phyloP scores from a whole-genome alignment of 768 basidiomycete species.

The Serendipita indica region DNA sequence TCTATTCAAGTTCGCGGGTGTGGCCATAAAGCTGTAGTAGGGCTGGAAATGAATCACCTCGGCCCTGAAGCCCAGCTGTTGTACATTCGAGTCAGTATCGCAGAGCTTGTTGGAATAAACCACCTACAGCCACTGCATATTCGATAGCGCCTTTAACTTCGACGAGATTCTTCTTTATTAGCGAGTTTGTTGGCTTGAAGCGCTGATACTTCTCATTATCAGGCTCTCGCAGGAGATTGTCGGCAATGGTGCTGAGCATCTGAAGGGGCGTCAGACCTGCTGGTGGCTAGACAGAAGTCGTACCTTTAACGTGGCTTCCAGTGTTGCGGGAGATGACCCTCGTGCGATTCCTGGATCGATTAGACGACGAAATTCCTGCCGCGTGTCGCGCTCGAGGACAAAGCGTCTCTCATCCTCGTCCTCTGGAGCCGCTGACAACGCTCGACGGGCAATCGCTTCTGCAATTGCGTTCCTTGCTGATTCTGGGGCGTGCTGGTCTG shows the following conservation, averaged over 20 bases:
- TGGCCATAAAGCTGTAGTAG: conserved; percentile 45
- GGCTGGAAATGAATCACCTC: conserved; percentile 61
- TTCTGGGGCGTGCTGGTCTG: not conserved
- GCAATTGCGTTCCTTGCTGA: not conserved
- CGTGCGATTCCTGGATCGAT: conserved; percentile 67
- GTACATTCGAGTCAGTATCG: conserved; percentile 8
- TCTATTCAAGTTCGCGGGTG: conserved; percentile 31
- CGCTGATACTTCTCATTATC: conserved; percentile 53
- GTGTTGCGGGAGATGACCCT: conserved; percentile 47
- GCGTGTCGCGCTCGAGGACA: conserved; percentile 43
- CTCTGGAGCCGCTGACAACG: conserved; percentile 6
- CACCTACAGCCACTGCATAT: conserved; percentile 60
- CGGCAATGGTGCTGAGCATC: conserved; percentile 53
- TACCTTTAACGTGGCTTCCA: conserved; percentile 52
- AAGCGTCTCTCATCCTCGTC: conserved; percentile 15
- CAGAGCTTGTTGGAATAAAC: not conserved
- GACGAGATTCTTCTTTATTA: conserved; percentile 51
- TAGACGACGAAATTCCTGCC: conserved; percentile 57
- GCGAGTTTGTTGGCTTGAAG: conserved; percentile 62
- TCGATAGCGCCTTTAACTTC: conserved; percentile 58
- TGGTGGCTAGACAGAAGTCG: conserved; percentile 12
- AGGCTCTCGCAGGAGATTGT: conserved; percentile 61
- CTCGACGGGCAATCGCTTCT: not conserved
- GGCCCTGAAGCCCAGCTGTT: conserved; percentile 58
- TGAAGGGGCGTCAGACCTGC: conserved; percentile 21